A percentile compares a stretch with the other conserved stretches of the same genome.
Evolutionary conservation across 768 basidiomycete species (phyloP).

Genomic region (Russula olivacea): DNA sequence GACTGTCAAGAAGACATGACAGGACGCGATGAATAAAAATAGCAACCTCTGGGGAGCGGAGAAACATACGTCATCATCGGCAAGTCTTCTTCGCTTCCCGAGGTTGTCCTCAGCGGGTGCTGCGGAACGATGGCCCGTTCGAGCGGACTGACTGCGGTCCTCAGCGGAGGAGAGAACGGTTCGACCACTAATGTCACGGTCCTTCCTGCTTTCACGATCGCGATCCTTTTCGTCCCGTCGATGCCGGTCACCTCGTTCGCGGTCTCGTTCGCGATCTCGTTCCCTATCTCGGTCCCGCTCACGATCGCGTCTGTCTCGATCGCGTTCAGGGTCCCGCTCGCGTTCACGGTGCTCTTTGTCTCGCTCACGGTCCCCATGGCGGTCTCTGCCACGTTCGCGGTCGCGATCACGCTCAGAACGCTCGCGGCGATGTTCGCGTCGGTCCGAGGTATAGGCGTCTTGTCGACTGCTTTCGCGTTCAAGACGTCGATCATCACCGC

Average conservation of each 20-base stretch:
- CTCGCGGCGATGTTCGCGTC: constrained; percentile 34
- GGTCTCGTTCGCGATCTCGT: constrained; percentile 30
- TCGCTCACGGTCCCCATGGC: constrained; percentile 28
- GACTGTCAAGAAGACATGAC: constrained; percentile 37
- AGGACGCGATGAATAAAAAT: neutral
- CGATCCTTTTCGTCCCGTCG: constrained; percentile 46
- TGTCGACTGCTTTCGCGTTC: constrained; percentile 46
- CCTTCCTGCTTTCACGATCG: constrained; percentile 57
- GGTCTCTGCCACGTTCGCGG: constrained; percentile 30
- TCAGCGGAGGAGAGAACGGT: constrained; percentile 41
- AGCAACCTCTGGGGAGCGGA: neutral
- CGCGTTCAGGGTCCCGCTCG: constrained; percentile 29
- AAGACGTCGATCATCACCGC: constrained; percentile 44
- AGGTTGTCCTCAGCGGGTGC: constrained; percentile 55
- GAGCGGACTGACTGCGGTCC: constrained; percentile 50
- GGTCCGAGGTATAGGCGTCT: constrained; percentile 35
- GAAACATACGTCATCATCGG: constrained; percentile 67
- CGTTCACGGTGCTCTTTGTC: constrained; percentile 30
- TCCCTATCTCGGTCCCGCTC: constrained; percentile 29
- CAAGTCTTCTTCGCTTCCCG: constrained; percentile 62
- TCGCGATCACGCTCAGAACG: constrained; percentile 36
- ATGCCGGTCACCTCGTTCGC: constrained; percentile 25
- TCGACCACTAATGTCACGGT: constrained; percentile 42
- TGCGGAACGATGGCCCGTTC: constrained; percentile 52
- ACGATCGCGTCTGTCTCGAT: constrained; percentile 27